These are phyloP conservation scores for Cordia subcordata DNA, from an alignment of 257 asterid genomes.

Conservation along the genomic window DNA sequence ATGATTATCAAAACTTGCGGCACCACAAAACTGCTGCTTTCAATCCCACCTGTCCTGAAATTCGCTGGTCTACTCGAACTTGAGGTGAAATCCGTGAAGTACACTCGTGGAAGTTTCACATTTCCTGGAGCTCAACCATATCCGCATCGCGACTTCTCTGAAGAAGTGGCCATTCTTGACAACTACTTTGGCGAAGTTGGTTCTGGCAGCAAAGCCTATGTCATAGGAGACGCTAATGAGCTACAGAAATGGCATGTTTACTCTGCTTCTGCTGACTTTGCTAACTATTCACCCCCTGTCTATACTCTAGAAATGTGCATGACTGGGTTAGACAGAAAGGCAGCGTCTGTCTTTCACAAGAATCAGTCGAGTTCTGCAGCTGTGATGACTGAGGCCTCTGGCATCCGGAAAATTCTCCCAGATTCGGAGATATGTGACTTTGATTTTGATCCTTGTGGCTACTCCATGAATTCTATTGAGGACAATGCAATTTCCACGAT, in stretches of 20 bases:
- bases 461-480: slow-evolving; percentile 78
- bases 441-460: slow-evolving; percentile 83
- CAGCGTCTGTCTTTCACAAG: slow-evolving; percentile 67
- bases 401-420: slow-evolving; percentile 67
- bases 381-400: slow-evolving; percentile 61
- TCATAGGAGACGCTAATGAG: slow-evolving; percentile 53
- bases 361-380: slow-evolving; percentile 51
- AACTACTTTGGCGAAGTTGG: slow-evolving; percentile 50
- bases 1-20: slow-evolving; percentile 79
- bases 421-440: slow-evolving; percentile 65
- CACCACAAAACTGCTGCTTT: slow-evolving; percentile 76
- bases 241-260: slow-evolving; percentile 77
- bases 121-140: slow-evolving; percentile 77
- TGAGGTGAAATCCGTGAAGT: slow-evolving; percentile 49
- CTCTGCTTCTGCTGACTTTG: slow-evolving; percentile 46
- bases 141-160: slow-evolving; percentile 73
- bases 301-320: slow-evolving; percentile 84
- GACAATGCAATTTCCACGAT: slow-evolving; percentile 60
- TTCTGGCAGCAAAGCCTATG: slow-evolving; percentile 49
- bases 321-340: slow-evolving; percentile 62
- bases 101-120: slow-evolving; percentile 74
- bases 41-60: slow-evolving; percentile 60
- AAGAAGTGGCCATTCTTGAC: slow-evolving; percentile 64
- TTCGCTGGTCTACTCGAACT: slow-evolving; percentile 44
- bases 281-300: slow-evolving; percentile 18